phyloP scores from a whole-genome alignment of 2,329 filamentous ascomycete genomes.

The Pseudogymnoascus destructans region DNA sequence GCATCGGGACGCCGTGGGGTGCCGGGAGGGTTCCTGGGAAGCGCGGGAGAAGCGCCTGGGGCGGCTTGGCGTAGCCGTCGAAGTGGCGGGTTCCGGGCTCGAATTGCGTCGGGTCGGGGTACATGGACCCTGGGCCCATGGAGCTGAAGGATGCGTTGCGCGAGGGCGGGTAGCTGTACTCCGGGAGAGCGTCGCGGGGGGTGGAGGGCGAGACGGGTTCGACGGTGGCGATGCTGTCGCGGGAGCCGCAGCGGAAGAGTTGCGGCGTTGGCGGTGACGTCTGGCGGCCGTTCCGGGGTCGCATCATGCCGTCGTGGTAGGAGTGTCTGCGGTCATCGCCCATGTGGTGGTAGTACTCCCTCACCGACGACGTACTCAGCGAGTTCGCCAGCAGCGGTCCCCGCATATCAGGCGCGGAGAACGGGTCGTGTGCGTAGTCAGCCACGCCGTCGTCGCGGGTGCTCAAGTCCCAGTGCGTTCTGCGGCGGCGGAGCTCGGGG shows the following conservation, averaged over 20 bases:
- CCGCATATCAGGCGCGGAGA: neutral
- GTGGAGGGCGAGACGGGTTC: neutral
- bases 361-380: neutral
- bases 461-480: neutral
- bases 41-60: neutral
- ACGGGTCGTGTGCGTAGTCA: neutral
- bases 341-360: neutral
- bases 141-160: neutral
- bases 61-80: neutral
- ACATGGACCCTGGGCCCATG: neutral
- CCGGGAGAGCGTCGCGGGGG: neutral
- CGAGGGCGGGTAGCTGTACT: neutral
- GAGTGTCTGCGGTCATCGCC: neutral
- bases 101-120: neutral
- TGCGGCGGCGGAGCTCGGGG: neutral
- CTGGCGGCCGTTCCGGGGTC: neutral
- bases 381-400: neutral
- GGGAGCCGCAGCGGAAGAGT: neutral
- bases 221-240: neutral
- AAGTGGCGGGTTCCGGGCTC: neutral
- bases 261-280: neutral
- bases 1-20: neutral
- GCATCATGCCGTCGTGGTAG: neutral
- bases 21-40: neutral
- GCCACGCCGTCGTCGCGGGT: neutral